phyloP scores from a whole-genome alignment of 2,329 filamentous ascomycete genomes.

The Monascus ruber region DNA sequence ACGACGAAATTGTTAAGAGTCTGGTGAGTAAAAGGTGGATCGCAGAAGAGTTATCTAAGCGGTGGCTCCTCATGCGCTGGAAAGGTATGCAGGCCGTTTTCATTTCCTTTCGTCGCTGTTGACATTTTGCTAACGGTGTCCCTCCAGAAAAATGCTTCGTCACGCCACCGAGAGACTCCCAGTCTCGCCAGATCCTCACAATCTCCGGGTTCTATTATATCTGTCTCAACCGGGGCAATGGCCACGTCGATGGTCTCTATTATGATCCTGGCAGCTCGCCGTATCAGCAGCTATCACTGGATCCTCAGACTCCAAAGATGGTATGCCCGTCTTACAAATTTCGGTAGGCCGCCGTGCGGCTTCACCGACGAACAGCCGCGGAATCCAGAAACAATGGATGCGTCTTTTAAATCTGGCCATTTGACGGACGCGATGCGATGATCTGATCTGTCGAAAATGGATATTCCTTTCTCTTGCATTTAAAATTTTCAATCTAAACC shows the following conservation, averaged over 20 bases:
- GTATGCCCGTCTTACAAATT: slow-evolving; percentile 32
- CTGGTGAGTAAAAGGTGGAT: slow-evolving; percentile 35
- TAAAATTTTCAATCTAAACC: no score
- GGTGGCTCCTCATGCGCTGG: slow-evolving; percentile 42
- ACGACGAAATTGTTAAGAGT: slow-evolving; percentile 33
- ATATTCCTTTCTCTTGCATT: no score
- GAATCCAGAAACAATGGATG: no score
- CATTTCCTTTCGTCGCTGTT: background rate
- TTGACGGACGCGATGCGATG: no score
- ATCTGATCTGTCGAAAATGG: no score
- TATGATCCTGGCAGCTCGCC: slow-evolving; percentile 40
- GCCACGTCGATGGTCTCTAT: slow-evolving; percentile 38
- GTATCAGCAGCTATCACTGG: slow-evolving; percentile 36
- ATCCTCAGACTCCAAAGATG: slow-evolving; percentile 30
- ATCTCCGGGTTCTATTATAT: slow-evolving; percentile 43
- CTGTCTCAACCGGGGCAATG: slow-evolving; percentile 33
- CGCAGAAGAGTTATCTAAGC: slow-evolving; percentile 27
- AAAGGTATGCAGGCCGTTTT: slow-evolving; percentile 27
- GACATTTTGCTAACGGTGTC: slow-evolving; percentile 5
- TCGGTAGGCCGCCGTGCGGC: slow-evolving; percentile 13
- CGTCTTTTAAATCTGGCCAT: no score
- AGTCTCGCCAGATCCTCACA: slow-evolving; percentile 36
- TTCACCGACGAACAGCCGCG: background rate
- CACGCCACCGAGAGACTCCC: slow-evolving; percentile 23
- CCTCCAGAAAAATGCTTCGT: slow-evolving; percentile 37